Conservation (phyloP, 805 yeast genomes). For the Zygotorulaspora chibaensis region DNA sequence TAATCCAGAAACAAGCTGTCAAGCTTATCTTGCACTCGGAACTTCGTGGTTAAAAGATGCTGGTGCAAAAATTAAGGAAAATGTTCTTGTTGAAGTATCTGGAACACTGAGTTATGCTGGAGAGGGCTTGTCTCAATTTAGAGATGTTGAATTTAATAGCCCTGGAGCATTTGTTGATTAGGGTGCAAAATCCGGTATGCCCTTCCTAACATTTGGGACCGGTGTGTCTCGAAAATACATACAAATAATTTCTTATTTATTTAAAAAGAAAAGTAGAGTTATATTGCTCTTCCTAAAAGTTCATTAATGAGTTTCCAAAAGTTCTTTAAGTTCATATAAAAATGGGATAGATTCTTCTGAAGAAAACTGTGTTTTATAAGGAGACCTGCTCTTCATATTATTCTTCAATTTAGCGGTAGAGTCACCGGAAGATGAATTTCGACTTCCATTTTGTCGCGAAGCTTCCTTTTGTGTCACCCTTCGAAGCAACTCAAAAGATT, state of each 20-base stretch:
- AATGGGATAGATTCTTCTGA: constrained; percentile 34
- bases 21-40: constrained; percentile 59
- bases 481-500: constrained; percentile 29
- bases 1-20: constrained; percentile 77
- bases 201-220: neutral
- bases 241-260: constrained; percentile 12
- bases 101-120: constrained; percentile 71
- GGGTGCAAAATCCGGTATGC: neutral
- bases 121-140: constrained; percentile 58
- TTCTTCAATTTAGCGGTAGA: neutral
- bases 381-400: constrained; percentile 22
- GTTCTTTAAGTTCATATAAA: constrained; percentile 27
- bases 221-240: neutral
- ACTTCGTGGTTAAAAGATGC: constrained; percentile 66
- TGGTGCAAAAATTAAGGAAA: constrained; percentile 58
- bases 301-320: constrained; percentile 12
- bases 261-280: neutral
- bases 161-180: constrained; percentile 26
- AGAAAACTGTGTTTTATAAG: constrained; percentile 12
- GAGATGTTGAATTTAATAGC: constrained; percentile 41
- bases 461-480: constrained; percentile 6
- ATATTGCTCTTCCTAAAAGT: neutral
- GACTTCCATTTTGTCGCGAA: constrained; percentile 1
- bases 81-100: constrained; percentile 66
- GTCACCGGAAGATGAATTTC: constrained; percentile 1